Base-by-base conservation (phyloP, 306 rosid genomes). In the Trifolium subterraneum region DNA sequence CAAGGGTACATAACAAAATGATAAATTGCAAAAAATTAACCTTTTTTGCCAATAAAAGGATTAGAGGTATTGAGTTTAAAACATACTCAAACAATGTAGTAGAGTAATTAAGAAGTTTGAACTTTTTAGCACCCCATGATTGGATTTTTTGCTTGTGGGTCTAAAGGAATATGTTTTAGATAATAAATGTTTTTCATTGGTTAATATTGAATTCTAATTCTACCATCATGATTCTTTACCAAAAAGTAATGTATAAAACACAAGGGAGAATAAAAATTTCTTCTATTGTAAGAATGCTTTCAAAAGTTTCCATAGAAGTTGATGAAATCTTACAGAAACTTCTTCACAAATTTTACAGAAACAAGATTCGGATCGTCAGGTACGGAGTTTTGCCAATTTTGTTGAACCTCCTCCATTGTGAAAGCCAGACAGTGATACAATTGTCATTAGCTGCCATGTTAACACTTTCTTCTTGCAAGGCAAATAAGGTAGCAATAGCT, bases 381-480 rank as follows among this genome's bases (percentile, higher is more conserved):
- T 88, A 68, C 1, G 96, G 92, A 71, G 93, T 87, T 18, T 70
- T 92, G 52, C 86, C 92, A 9, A 80, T 79, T 27, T 42, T 92
- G 74, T 10, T 85, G 51, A 85, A 71, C 74, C 92, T 89, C 69
- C 85, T 92, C 41, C 92, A 81, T 15, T 85, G 87, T 65, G 80
- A 81, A 64, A 88, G 78, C 73, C 74, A 84, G 45, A 67, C 54
- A 31, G 59, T 87, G 58, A 62, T 71, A 29, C 87, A 90, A 67
- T 75, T 85, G 68, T 67, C 97, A 3, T 10, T 90, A 41, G 87
- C 90, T 0, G 83, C 88, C 4, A 70, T 90, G 87, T 65, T 92
- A 45, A 84, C 82, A 11, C 88, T 88, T 12, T 92, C 97, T 23
- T 92, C 97, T 68, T 92, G 93, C 84, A 89, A 85, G 52, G 78